These are phyloP conservation scores for Mycena kentingensis DNA, from an alignment of 768 basidiomycete species.

Conservation along the genomic window DNA sequence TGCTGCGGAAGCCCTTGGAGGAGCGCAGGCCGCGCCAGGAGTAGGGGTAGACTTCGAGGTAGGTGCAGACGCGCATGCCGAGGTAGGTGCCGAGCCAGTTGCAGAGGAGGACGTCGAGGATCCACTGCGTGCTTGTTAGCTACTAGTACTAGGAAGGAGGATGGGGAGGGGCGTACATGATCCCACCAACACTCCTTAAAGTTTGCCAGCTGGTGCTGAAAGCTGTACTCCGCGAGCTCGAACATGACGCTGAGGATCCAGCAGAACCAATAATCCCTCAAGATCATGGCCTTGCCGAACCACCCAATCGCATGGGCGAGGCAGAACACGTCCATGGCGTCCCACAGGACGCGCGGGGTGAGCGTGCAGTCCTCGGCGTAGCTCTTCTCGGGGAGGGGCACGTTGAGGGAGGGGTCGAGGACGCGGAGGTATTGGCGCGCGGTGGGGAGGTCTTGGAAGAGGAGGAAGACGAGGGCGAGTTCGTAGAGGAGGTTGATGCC, in stretches of 20 bases:
- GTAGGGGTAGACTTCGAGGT: constrained; percentile 88
- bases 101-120: constrained; percentile 83
- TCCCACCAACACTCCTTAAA: constrained; percentile 97
- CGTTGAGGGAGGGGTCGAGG: constrained; percentile 71
- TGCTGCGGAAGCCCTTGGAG: constrained; percentile 74
- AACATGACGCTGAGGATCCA: constrained; percentile 91
- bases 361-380: constrained; percentile 82
- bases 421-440: constrained; percentile 78
- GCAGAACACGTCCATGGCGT: constrained; percentile 85
- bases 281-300: constrained; percentile 89
- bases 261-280: constrained; percentile 93
- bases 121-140: constrained; percentile 56
- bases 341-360: constrained; percentile 66
- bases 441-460: constrained; percentile 81
- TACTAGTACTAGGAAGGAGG: constrained; percentile 13
- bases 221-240: constrained; percentile 85
- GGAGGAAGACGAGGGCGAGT: constrained; percentile 76
- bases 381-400: constrained; percentile 78
- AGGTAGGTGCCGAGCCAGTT: constrained; percentile 88
- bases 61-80: constrained; percentile 89
- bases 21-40: constrained; percentile 84
- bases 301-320: constrained; percentile 83
- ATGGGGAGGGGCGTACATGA: constrained; percentile 57
- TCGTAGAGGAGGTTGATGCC: constrained; percentile 85
- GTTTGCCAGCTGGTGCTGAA: constrained; percentile 87